Conservation (phyloP, 805 yeast species). For the Saturnispora mendoncae region DNA sequence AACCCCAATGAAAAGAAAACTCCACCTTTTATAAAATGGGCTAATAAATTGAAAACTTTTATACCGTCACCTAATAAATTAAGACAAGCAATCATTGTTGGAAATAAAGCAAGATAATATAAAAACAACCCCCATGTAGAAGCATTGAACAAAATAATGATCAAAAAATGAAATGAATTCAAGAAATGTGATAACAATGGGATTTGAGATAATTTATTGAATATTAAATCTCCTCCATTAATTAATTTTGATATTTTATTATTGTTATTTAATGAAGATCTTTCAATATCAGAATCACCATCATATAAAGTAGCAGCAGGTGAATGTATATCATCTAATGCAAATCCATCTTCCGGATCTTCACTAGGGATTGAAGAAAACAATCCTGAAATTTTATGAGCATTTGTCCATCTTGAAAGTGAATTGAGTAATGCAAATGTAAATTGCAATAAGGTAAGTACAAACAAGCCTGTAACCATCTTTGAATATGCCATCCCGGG, state of each 20-base stretch:
- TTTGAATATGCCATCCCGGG: slow-evolving; percentile 67
- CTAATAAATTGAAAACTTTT: slow-evolving; percentile 70
- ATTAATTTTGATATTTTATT: slow-evolving; percentile 7
- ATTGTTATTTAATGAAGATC: background rate
- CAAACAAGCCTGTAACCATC: slow-evolving; percentile 53
- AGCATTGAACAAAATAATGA: slow-evolving; percentile 36
- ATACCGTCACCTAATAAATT: slow-evolving; percentile 58
- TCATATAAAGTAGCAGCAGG: slow-evolving; percentile 32
- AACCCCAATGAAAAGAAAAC: slow-evolving; percentile 74
- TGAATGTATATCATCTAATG: slow-evolving; percentile 24
- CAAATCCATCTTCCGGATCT: slow-evolving; percentile 17
- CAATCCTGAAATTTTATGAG: background rate
- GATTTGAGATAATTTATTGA: slow-evolving; percentile 27
- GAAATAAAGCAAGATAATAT: slow-evolving; percentile 47
- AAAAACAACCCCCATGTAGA: slow-evolving; percentile 60
- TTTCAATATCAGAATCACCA: slow-evolving; percentile 9
- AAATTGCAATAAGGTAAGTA: slow-evolving; percentile 47
- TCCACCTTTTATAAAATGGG: slow-evolving; percentile 95
- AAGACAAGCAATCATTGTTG: slow-evolving; percentile 55
- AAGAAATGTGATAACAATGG: background rate
- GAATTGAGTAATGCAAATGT: slow-evolving; percentile 41
- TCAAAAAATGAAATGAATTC: slow-evolving; percentile 20
- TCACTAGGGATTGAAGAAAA: slow-evolving; percentile 9
- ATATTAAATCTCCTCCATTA: slow-evolving; percentile 27
- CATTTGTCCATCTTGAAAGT: slow-evolving; percentile 35